Evolutionary conservation across 495 filamentous ascomycete species (phyloP), one percentile per base, ranked within the genome.

Genomic region (Aspergillus egyptiacus): DNA sequence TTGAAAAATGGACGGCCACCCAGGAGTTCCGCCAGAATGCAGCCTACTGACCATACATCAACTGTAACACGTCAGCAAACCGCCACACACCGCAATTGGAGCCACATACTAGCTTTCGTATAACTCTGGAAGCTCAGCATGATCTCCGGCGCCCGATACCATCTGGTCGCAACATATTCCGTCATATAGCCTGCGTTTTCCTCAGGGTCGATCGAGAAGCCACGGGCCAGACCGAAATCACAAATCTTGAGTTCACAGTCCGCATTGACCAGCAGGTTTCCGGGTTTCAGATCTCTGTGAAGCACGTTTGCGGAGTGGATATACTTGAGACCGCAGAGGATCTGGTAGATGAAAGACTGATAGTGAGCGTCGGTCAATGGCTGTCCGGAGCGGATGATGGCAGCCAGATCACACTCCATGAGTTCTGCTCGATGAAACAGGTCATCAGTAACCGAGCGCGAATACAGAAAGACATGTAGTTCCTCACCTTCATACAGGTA

Each of bases 101-200:
- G n/a, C n/a, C 7, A 89, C 89, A 38, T 78, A 95, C 89, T 97
- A 48, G 93, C 93, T 86, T 98, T 97, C 56, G 94, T 98, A 66
- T 98, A 98, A 70, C 91, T 96, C 71, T 96, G 91, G 82, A 98
- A 97, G 69, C 90, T 97, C 64, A 98, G 75, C 93, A 97, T 98
- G 62, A 98, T 98, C 66, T 98, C 93, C 2, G 93, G 93, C 25
- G 93, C 93, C 69, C 93, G 87, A 66, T 97, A 98, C 93, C 93
- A 98, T 68, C 93, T 80, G 37, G 93, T 97, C 38, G 93, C 93
- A 33, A 98, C 94, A 58, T 98, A 98, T 76, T 98, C 93, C 5
- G 93, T 98, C 93, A 97, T 97, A 67, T 96, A 98, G 28, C 93
- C 93, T 9, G 91, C 91, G 64, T 98, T 98, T 73, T 98, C 94